Evolutionary conservation across 768 basidiomycete species (phyloP), one percentile per base, ranked within the genome.

Genomic region (Cystofilobasidium capitatum): DNA sequence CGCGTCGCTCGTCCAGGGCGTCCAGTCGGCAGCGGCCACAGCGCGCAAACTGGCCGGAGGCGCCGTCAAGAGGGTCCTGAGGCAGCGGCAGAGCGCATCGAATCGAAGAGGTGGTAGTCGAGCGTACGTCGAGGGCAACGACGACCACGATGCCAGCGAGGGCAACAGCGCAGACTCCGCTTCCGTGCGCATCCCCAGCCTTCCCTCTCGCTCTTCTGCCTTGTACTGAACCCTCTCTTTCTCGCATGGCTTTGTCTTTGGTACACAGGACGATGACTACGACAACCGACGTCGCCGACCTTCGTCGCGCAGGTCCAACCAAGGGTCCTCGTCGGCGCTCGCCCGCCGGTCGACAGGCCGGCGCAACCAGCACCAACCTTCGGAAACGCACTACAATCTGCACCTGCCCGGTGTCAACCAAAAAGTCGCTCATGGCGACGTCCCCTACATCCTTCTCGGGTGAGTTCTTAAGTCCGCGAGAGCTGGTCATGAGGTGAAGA

Each of bases 401-500:
- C 73, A 77, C 42, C 64, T 74, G 62, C 71, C 72, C 13, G 63
- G 73, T n/a, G 69, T 20, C 3, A 5, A 8, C 22, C 51, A 47
- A 22, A 58, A 70, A 24, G 70, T 77, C 39, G 70, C 70, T n/a
- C 75, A 76, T 71, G 72, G 71, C 0, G 75, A 76, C 54, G 69
- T 75, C 16, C 93, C 93, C 26, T 89, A 91, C 77, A 79, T 92
- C 63, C 80, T 96, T 35, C 82, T 91, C 58, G 91, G 92, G 91
- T 92, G 71, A 74, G 86, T 79, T 33, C 58, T 45, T 45, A 45
- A n/a, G n/a, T n/a, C n/a, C n/a, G n/a, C n/a, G n/a, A n/a, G n/a
- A n/a, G n/a, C n/a, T n/a, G n/a, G n/a, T 20, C 44, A 45, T 13
- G 44, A 45, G n/a, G n/a, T 45, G 44, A 45, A 13, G n/a, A n/a